phyloP scores from a whole-genome alignment of 371 early-diverging fungal species.

The Mortierella sp. region DNA sequence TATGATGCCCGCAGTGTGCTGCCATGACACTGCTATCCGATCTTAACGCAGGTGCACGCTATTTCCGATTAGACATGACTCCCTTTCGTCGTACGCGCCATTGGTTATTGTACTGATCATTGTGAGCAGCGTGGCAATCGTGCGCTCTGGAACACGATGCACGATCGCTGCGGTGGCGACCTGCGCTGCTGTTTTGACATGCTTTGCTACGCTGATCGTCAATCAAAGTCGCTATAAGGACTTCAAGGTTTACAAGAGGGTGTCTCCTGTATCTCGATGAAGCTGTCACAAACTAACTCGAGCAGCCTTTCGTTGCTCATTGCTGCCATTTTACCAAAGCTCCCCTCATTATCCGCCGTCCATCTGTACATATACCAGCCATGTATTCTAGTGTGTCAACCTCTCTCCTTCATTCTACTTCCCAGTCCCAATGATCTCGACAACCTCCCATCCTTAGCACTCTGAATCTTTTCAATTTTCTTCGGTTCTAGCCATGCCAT shows the following conservation, averaged over 20 bases:
- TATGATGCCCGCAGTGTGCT: neutral
- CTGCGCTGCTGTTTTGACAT: slow-evolving; percentile 40
- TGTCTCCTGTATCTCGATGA: neutral
- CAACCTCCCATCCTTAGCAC: too few relatives aligned
- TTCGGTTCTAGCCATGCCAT: too few relatives aligned
- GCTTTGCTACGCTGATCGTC: slow-evolving; percentile 46
- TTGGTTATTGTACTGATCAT: slow-evolving; percentile 26
- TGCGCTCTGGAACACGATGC: slow-evolving; percentile 47
- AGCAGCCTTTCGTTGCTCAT: neutral
- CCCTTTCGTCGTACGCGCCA: slow-evolving; percentile 21
- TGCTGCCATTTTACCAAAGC: too few relatives aligned
- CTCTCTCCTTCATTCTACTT: too few relatives aligned
- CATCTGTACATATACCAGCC: neutral
- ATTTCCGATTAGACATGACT: slow-evolving; percentile 16
- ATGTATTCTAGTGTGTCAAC: too few relatives aligned
- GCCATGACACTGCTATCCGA: too few relatives aligned
- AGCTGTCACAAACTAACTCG: neutral
- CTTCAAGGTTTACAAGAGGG: slow-evolving; percentile 14
- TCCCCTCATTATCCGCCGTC: neutral
- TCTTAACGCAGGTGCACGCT: neutral
- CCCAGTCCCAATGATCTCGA: too few relatives aligned
- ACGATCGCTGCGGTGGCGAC: slow-evolving; percentile 44
- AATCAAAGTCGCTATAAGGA: slow-evolving; percentile 35
- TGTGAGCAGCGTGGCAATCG: slow-evolving; percentile 21
- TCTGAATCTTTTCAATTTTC: too few relatives aligned